A percentile compares a stretch with the other conserved stretches of the same genome.
Evolutionary conservation across 805 yeast species (phyloP).

Genomic region (Saturnispora hagleri): DNA sequence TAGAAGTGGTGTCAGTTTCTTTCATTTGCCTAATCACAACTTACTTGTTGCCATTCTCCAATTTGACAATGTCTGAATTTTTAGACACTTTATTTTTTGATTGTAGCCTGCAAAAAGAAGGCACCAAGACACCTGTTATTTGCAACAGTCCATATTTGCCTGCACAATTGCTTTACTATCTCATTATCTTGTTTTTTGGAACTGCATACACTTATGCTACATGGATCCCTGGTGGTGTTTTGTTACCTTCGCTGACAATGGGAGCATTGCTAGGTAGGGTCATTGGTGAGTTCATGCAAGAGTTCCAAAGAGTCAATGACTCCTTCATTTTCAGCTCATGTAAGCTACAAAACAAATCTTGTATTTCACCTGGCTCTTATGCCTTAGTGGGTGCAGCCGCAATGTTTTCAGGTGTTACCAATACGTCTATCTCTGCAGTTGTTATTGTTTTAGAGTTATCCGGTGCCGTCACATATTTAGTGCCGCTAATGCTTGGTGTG

Average conservation of each 20-base stretch:
- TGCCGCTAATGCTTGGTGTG: constrained; percentile 81
- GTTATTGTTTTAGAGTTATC: constrained; percentile 77
- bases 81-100: constrained; percentile 62
- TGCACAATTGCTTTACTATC: constrained; percentile 19
- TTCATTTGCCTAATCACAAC: constrained; percentile 44
- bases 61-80: constrained; percentile 46
- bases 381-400: constrained; percentile 87
- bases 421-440: constrained; percentile 71
- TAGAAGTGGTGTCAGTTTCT: constrained; percentile 32
- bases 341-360: constrained; percentile 31
- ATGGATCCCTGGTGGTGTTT: constrained; percentile 57
- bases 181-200: constrained; percentile 31
- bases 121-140: constrained; percentile 12
- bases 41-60: constrained; percentile 39
- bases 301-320: constrained; percentile 33
- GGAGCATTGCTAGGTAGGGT: constrained; percentile 55
- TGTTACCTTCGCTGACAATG: constrained; percentile 53
- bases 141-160: constrained; percentile 27
- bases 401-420: constrained; percentile 70
- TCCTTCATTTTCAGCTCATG: constrained; percentile 33
- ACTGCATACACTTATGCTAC: constrained; percentile 64
- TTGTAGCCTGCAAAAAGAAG: constrained; percentile 30
- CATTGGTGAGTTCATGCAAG: constrained; percentile 43
- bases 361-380: constrained; percentile 80
- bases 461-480: constrained; percentile 74